A percentile compares a stretch with the other conserved stretches of the same genome.
Evolutionary conservation across 108 stramenopile species (phyloP).

Genomic region (Discostella pseudostelligera): DNA sequence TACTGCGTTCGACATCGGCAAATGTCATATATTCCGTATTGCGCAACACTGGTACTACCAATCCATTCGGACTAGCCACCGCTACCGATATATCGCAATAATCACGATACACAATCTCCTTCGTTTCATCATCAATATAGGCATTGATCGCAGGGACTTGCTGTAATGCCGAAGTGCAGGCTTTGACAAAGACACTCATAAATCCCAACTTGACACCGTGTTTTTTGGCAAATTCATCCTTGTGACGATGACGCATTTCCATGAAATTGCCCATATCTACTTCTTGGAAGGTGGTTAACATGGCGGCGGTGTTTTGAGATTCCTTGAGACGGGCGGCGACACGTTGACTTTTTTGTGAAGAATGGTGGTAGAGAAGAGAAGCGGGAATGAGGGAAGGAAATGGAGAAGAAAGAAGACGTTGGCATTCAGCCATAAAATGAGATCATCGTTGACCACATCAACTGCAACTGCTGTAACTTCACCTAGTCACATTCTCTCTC

Average conservation of each 20-base stretch:
- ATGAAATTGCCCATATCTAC: slow-evolving; percentile 97
- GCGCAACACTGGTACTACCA: slow-evolving; percentile 97
- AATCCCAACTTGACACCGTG: slow-evolving; percentile 99
- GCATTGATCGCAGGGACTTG: slow-evolving; percentile 98
- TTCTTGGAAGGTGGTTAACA: slow-evolving; percentile 99
- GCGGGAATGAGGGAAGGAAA: neutral
- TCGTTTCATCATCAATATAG: slow-evolving; percentile 95
- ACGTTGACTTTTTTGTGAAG: slow-evolving; percentile 48
- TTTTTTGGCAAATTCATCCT: slow-evolving; percentile 94
- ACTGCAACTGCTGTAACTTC: too few species aligned
- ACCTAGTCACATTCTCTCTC: too few species aligned
- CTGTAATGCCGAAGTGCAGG: slow-evolving; percentile 89
- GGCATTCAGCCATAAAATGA: neutral
- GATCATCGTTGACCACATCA: too few species aligned
- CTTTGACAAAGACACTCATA: slow-evolving; percentile 98
- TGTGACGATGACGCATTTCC: slow-evolving; percentile 93
- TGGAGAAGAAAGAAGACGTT: neutral
- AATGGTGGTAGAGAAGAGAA: neutral
- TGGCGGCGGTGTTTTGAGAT: slow-evolving; percentile 98
- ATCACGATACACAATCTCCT: slow-evolving; percentile 98
- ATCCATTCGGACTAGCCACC: slow-evolving; percentile 93
- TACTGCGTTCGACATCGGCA: slow-evolving; percentile 96
- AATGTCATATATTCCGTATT: slow-evolving; percentile 97
- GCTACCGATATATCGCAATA: slow-evolving; percentile 98
- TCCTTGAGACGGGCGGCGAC: slow-evolving; percentile 97